Base-by-base conservation (phyloP, 352 stramenopile species). In the Globisporangium perplexum region DNA sequence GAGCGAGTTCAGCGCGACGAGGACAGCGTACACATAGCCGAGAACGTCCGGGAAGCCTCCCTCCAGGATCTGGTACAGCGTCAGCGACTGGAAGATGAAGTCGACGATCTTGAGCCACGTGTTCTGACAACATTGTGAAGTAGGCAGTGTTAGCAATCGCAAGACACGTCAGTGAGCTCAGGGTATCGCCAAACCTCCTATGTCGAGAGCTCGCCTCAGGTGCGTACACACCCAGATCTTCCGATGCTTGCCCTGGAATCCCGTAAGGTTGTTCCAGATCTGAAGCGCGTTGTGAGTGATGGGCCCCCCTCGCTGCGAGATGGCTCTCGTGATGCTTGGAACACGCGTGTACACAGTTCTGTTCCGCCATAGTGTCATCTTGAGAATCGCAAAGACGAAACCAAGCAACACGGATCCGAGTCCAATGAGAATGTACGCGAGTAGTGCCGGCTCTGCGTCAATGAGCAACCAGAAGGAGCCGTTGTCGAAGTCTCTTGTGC, bases 381-480 rank as follows among this genome's bases (percentile, higher is more conserved):
- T 47, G 43, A 47, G 43, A 3, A 47, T 65, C 7, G 47, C 33
- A 11, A 42, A 5, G 7, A 38, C 10, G 1, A 74, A 35, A 7
- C 59, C 17, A 8, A 56, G 10, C 0, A 74, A 48, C 2, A 55
- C 60, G 10, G 36, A 10, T 17, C 62, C 54, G 12, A 47, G 43
- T 31, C 43, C 43, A 11, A 31, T 20, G 43, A 47, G 20, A 3
- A 55, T 66, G 17, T 62, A 28, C 15, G 59, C 41, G n/a, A 61
- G 47, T 8, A 66, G 50, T 0, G 24, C 45, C 0, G 45, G 50
- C 2, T 55, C 15, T 22, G 63, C 36, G 3, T 74, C 60, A 7
- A 63, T 20, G 26, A 72, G 69, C 26, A 76, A 57, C 62, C 70
- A 77, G 30, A 79, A 77, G 15, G 57, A 39, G 1, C 67, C 67